phyloP scores from a whole-genome alignment of 1,139 yeast genomes.

The Zygotorulaspora mrakii region DNA sequence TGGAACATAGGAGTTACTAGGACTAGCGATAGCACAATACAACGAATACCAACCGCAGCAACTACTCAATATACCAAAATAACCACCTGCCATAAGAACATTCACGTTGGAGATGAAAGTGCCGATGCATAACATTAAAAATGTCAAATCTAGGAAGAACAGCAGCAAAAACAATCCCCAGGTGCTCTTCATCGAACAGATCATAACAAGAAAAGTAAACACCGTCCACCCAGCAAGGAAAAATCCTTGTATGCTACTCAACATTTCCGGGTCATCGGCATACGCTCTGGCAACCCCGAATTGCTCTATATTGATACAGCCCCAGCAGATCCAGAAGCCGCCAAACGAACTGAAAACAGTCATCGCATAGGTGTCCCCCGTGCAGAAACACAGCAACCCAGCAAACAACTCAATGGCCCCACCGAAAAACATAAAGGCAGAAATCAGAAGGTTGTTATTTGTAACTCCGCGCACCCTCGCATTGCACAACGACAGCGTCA shows the following conservation, averaged over 20 bases:
- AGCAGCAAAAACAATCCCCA: conserved; percentile 56
- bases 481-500: conserved; percentile 45
- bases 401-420: conserved; percentile 63
- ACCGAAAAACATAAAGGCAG: conserved; percentile 55
- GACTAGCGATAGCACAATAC: conserved; percentile 65
- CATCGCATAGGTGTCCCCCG: conserved; percentile 64
- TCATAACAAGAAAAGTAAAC: conserved; percentile 55
- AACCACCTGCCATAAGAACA: conserved; percentile 65
- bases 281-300: conserved; percentile 57
- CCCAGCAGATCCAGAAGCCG: conserved; percentile 70
- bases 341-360: conserved; percentile 68
- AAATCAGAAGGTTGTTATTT: conserved; percentile 46
- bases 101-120: conserved; percentile 47
- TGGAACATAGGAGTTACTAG: conserved; percentile 57
- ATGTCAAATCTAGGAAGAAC: conserved; percentile 51
- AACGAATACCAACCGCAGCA: conserved; percentile 61
- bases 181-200: conserved; percentile 62
- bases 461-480: conserved; percentile 53
- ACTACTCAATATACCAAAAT: conserved; percentile 58
- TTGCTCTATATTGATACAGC: conserved; percentile 52
- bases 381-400: conserved; percentile 61
- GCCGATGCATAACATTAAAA: conserved; percentile 55
- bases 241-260: conserved; percentile 54
- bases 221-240: conserved; percentile 64
- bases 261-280: conserved; percentile 39